phyloP scores from a whole-genome alignment of 139 green algal species.

The Eudorina sp. region DNA sequence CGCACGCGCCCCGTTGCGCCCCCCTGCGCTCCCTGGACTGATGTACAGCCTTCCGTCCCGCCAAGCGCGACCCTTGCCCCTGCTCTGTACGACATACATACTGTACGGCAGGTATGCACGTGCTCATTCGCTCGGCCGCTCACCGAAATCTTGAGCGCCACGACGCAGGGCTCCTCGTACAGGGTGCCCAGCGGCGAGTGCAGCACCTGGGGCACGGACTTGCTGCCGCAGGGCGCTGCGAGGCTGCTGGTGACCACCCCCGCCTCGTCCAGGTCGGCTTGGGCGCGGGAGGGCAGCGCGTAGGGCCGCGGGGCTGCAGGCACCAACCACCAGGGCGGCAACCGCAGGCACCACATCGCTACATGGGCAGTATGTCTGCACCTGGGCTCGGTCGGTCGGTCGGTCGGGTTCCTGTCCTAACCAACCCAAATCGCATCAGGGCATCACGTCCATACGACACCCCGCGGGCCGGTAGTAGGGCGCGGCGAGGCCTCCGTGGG shows the following conservation, averaged over 20 bases:
- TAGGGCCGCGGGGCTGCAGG: neutral
- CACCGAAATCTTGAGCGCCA: constrained; percentile 57
- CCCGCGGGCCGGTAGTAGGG: neutral
- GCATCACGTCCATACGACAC: too few relatives aligned
- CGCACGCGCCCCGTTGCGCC: too few relatives aligned
- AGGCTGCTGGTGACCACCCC: constrained; percentile 31
- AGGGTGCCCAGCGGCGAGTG: constrained; percentile 57
- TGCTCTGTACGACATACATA: too few relatives aligned
- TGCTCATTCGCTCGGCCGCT: too few relatives aligned
- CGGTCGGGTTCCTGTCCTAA: too few relatives aligned
- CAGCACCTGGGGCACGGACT: constrained; percentile 48
- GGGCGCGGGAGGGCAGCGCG: neutral
- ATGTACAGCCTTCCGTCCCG: neutral
- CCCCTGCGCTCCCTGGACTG: neutral
- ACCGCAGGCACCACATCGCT: neutral
- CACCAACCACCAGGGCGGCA: neutral
- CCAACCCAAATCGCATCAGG: too few relatives aligned
- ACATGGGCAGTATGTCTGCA: neutral
- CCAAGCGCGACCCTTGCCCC: neutral
- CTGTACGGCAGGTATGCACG: too few relatives aligned
- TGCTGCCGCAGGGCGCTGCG: constrained; percentile 26
- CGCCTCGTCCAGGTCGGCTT: constrained; percentile 14
- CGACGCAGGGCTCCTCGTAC: constrained; percentile 62
- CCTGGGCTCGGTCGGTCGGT: neutral
- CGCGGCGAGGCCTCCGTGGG: too few relatives aligned